A percentile compares a stretch with the other conserved stretches of the same genome.
phyloP scores from a whole-genome alignment of 306 rosid species.

The Sphenostylis stenocarpa region DNA sequence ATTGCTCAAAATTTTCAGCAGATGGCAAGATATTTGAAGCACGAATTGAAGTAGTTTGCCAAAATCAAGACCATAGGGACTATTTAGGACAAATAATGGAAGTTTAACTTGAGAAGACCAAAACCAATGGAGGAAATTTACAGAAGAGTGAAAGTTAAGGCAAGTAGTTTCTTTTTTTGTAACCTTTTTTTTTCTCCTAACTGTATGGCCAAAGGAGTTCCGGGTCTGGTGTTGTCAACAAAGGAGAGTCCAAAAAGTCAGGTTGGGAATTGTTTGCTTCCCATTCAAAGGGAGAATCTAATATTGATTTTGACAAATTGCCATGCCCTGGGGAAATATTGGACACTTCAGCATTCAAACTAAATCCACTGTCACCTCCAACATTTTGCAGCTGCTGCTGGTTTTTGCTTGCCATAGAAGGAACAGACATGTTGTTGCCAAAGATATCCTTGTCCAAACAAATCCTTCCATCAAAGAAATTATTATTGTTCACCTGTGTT shows the following conservation, averaged over 20 bases:
- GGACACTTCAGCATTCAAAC: not conserved
- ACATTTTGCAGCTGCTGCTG: not conserved
- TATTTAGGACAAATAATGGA: not conserved
- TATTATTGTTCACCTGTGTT: not conserved
- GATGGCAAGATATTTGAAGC: not conserved
- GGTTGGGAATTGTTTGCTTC: not conserved
- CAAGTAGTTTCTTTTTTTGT: not conserved
- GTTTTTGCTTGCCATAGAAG: not conserved
- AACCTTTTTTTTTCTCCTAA: not conserved
- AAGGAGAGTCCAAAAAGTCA: constrained; percentile 16
- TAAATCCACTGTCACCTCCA: not conserved
- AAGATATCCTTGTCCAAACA: not conserved
- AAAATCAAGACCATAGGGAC: not conserved
- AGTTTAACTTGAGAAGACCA: not conserved
- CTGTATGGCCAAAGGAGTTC: not conserved
- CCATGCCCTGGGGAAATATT: not conserved
- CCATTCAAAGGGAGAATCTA: not conserved
- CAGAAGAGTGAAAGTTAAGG: not conserved
- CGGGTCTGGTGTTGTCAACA: not conserved
- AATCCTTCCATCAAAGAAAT: not conserved
- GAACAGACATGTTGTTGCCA: not conserved
- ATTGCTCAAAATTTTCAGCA: not conserved
- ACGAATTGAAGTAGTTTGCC: not conserved
- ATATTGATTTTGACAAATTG: not conserved
- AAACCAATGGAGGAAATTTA: not conserved